Base-by-base conservation (phyloP, 768 basidiomycete species). In the Suillus paluster region DNA sequence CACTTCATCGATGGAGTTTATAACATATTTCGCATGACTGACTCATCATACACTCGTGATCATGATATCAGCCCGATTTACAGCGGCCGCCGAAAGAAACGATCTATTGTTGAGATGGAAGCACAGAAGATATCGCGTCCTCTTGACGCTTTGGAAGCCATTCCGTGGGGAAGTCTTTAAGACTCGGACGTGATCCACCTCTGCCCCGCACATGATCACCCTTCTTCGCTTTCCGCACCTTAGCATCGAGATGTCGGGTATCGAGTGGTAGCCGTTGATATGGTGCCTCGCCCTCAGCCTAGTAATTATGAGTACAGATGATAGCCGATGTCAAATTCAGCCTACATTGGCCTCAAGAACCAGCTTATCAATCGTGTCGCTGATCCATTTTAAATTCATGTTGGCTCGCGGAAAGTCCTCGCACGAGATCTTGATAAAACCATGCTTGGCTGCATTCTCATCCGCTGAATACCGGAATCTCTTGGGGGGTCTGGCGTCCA, bases 371-470 rank as follows among this genome's bases (percentile, higher is more conserved):
- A 99, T 75, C 17, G 86, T 83, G 71, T 99, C 96, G 66, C 90
- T 91, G 44, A 91, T 93, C 91, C 94, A 97, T 75, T 96, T 97
- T 68, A 97, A 79, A 75, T 99, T 99, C 91, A 92, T 90, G 30
- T 86, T 81, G 2, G 88, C 85, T 66, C 85, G 81, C 8, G 88
- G 87, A 75, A 94, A 97, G 74, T 91, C 86, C 68, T 98, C 96
- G 71, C 92, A 95, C 1, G 91, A 84, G 63, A 99, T 91, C 79
- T 95, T 95, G 75, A 99, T 80, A 77, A 85, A 96, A 5, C 96
- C 96, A 60, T 93, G 84, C 73, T 81, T 85, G 11, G 71, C 75
- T 50, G 80, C 80, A 46, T 83, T 73, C 11, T 73, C 73, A 52
- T 78, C 79, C 44, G 61, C 56, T 25, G 87, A 19, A 72, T 58